Evolutionary conservation across 495 filamentous ascomycete genomes (phyloP), one percentile per base, ranked within the genome.

Genomic region (Penicillium turbatum): DNA sequence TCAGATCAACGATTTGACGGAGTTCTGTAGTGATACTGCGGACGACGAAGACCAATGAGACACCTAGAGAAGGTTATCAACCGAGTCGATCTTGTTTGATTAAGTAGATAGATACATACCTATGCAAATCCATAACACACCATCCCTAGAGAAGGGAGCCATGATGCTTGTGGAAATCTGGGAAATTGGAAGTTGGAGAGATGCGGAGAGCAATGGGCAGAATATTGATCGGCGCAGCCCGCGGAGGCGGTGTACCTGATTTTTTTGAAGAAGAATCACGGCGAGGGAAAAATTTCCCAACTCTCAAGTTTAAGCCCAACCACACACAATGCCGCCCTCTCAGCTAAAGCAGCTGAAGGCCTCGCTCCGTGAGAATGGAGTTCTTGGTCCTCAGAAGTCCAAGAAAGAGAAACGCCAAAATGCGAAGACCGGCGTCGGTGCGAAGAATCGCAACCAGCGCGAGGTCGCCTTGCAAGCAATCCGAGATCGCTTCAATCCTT

Each of bases 401-500:
- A 96, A 96, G 65, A 96, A 95, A 70, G 82, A 96, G 62, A 88
- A 86, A 65, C 87, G 85, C 61, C 80, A 87, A 68, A 83, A 84
- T 67, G 80, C 79, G 34, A 83, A 85, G 65, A 77, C 82, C 65
- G 81, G 81, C 35, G 78, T 76, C 41, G 75, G 75, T 42, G 75
- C 73, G 39, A 79, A 81, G 56, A 82, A 88, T 57, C 85, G 87
- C 57, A 80, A 86, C n/a, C 81, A 89, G 69, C 80, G 86, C 49
- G 81, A 84, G 59, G 82, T 81, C 38, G 88, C 87, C 12, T 75
- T 98, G 47, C 80, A 88, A 61, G 80, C 80, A 44, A 96, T 97
- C 64, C 86, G 93, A 57, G 91, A 97, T 53, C 82, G 89, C 58
- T 97, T 97, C 82, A 97, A 97, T 71, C 93, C 93, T 3, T 98